Evolutionary conservation across 75 land plant species (phyloP), one percentile per base, ranked within the genome.

Genomic region (Isoetes taiwanensis): DNA sequence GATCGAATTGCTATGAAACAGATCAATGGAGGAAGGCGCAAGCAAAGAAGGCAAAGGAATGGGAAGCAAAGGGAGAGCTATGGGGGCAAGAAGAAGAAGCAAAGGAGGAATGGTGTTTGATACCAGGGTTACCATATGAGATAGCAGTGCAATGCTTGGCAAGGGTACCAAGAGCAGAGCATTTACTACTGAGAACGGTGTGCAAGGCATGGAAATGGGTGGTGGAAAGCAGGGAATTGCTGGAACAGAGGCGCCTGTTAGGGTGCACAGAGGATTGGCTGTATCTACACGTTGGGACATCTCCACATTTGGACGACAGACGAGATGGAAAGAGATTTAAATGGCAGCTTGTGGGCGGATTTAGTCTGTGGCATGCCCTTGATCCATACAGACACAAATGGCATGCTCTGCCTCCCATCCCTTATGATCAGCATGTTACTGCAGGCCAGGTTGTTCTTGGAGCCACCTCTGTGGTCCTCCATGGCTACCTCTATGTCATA

Each of bases 331-430:
- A 46, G 5, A n/a, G 50, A 46, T 6, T 6, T 8, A 46, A 46
- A 23, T 46, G 50, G 50, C 50, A 46, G 50, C 50, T 46, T 6
- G 50, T 46, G 8, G 50, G 50, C 12, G 50, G 50, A 46, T 46
- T 46, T 19, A 46, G 50, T 23, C 16, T 46, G 50, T 46, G 50
- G 50, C 50, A 46, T n/a, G 50, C 50, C 5, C 50, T 46, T 6
- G 50, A 46, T 46, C 50, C 50, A 3, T 46, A 46, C 50, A 46
- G 16, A 8, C 25, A 46, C 50, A 46, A 46, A 16, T 46, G 50
- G 50, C 50, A 46, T 23, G 50, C 50, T 46, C 50, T 46, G 4
- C 50, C 50, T 19, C 50, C 50, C 6, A 16, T 46, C 4, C 50
- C 50, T 6, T 46, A 46, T 23, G 16, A 46, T 19, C 8, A 46